Evolutionary conservation across 2,329 filamentous ascomycete genomes (phyloP), one percentile per base, ranked within the genome.

Genomic region (Monilinia aucupariae): DNA sequence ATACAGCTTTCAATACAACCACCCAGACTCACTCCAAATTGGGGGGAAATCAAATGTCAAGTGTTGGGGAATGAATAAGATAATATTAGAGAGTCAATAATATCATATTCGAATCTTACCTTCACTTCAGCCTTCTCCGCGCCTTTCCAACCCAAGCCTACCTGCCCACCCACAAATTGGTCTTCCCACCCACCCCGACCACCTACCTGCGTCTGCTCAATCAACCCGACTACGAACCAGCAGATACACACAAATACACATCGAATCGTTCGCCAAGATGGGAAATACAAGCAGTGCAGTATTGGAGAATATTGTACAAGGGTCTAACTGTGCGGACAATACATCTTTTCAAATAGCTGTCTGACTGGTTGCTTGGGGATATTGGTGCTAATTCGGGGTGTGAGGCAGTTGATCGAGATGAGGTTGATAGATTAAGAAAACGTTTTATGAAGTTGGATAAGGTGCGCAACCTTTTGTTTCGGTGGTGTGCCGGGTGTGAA

Each of bases 401-500:
- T 32, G 52, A 48, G 32, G 64, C 72, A 97, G 93, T 99, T 81
- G 91, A 99, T 80, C 88, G 90, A 76, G 94, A 99, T 73, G 94
- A 99, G 78, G 92, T 99, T 65, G 94, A 97, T 75, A 86, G 94
- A 73, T 82, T 99, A 75, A 85, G 92, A 74, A 99, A 99, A 81
- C 86, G 93, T 66, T 99, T 99, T 75, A 97, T 97, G 93, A 99
- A 99, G 80, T 82, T 99, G 65, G 94, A 99, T 78, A 97, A 97
- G 85, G 93, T 94, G 78, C 69, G 79, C 69, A 55, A 2, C 30
- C 30, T 20, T 41, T 30, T 43, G 22, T 20, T 60, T 43, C 30
- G 4, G 12, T 7, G 47, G 25, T 51, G 39, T 45, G 22, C 39
- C 39, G 45, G 52, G 20, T 39, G 43, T 20, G n/a, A 25, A 43